These are phyloP conservation scores for Cardamine occulta DNA, from an alignment of 345 rosid genomes.

Conservation along the genomic window DNA sequence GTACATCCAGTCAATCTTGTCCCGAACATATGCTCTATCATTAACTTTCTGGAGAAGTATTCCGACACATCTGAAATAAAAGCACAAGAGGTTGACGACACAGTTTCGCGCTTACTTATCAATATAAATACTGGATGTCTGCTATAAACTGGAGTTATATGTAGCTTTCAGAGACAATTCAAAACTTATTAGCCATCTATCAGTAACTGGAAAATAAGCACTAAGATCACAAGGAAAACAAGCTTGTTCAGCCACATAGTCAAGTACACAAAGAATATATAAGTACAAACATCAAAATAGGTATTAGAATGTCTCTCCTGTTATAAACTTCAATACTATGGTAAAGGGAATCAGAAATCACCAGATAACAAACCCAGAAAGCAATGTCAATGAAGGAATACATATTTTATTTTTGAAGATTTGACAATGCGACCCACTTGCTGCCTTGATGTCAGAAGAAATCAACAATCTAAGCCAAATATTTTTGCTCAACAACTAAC, in stretches of 20 bases:
- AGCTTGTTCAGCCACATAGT: slow-evolving; percentile 26
- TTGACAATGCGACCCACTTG: background rate
- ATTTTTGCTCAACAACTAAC: slow-evolving; percentile 11
- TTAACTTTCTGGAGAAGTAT: slow-evolving; percentile 91
- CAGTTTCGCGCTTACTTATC: background rate
- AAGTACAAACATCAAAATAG: slow-evolving; percentile 7
- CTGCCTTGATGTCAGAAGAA: slow-evolving; percentile 12
- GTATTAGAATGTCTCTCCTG: background rate
- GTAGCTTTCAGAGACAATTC: slow-evolving; percentile 18
- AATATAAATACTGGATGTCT: slow-evolving; percentile 1
- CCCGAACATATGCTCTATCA: slow-evolving; percentile 77
- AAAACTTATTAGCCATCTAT: slow-evolving; percentile 14
- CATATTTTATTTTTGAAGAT: background rate
- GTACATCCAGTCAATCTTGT: slow-evolving; percentile 91
- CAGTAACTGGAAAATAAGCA: slow-evolving; percentile 20
- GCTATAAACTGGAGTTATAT: slow-evolving; percentile 18
- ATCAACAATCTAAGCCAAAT: slow-evolving; percentile 22
- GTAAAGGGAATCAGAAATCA: slow-evolving; percentile 13
- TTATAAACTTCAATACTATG: background rate
- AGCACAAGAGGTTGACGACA: slow-evolving; percentile 25
- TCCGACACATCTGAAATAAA: slow-evolving; percentile 77
- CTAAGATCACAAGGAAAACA: background rate
- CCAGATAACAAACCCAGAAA: background rate
- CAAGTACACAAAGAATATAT: slow-evolving; percentile 2
- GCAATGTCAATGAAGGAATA: slow-evolving; percentile 12